Evolutionary conservation across 495 filamentous ascomycete species (phyloP), one percentile per base, ranked within the genome.

Genomic region (Aspergillus affinis): DNA sequence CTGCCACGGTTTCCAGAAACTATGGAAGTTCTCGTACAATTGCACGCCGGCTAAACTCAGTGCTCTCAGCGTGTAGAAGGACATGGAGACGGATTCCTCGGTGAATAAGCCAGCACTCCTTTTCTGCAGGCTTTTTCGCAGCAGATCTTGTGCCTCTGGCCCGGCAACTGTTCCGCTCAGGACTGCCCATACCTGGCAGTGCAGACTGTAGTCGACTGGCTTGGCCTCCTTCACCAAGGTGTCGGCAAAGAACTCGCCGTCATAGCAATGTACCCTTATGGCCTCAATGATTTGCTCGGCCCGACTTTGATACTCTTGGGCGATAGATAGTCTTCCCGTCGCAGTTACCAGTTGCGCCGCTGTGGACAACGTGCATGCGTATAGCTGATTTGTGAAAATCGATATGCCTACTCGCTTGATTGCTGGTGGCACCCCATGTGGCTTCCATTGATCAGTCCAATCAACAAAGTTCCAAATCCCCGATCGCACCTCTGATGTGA

Each of bases 391-490:
- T 52, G 73, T 73, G 59, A 74, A 75, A 1, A 69, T 74, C 36
- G 72, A 68, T 19, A 65, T 46, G 48, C 72, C 72, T 10, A 68
- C 61, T 23, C 58, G 58, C 2, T 69, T 59, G 0, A 69, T 69
- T 0, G 71, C 65, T 1, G 70, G 73, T 5, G 74, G 71, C 0
- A 76, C 73, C 0, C 72, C 73, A 41, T 77, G 75, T 30, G 75
- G 73, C 0, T 72, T 69, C 49, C 72, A 68, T 6, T 67, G 68
- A 12, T 65, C 68, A 9, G 71, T 72, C 74, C 74, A 77, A 59
- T 77, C 74, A 20, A 77, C 71, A 51, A 73, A 77, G 50, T 75
- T 69, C 74, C 74, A 77, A 1, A 74, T 62, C 9, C 64, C 63
- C 0, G 62, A 52, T 0, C 71, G 65, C 0, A 73, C 54, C 1